Evolutionary conservation across 176 grass and related monocot species (phyloP), one percentile per base, ranked within the genome.

Genomic region (Carex scoparia): DNA sequence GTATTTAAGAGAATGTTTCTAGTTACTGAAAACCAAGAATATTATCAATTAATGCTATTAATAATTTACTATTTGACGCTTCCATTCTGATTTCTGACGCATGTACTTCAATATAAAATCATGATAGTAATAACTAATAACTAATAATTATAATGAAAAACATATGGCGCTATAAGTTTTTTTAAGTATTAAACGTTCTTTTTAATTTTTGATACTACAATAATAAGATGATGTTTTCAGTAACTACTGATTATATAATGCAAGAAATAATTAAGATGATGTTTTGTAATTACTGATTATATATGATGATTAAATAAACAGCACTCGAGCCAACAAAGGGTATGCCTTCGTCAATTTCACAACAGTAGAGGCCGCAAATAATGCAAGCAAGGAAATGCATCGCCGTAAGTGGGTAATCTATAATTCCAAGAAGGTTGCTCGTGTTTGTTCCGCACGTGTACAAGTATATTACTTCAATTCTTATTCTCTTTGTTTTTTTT

Each of bases 291-390:
- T 49, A 27, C 1, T 35, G 2, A n/a, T 61, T 33, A 6, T 49
- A 49, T 49, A 49, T 82, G 13, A 35, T 35, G 7, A 86, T 82
- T 16, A 8, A 42, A 84, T 46, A 0, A 40, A 67, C 66, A 89
- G 82, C 8, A 33, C 8, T 10, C 15, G 28, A 65, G 79, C 83
- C 79, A 97, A 91, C 60, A 66, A 61, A 62, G 94, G 94, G 0
- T 97, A 94, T 70, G 94, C 90, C 3, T 97, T 97, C 78, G 83
- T 94, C 9, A 97, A 97, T 87, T 87, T 97, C 74, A 97, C 94
- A 14, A 87, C 88, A 51, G 2, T 85, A 0, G 61, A 44, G 27
- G 94, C 89, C 0, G 88, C 88, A 4, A 32, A 3, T 35, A 11
- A 42, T 57, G 82, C 93, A 38, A 85, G 85, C 40, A 12, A 4